Evolutionary conservation across 2,329 filamentous ascomycete species (phyloP).

Genomic region (Curvularia hawaiiensis): DNA sequence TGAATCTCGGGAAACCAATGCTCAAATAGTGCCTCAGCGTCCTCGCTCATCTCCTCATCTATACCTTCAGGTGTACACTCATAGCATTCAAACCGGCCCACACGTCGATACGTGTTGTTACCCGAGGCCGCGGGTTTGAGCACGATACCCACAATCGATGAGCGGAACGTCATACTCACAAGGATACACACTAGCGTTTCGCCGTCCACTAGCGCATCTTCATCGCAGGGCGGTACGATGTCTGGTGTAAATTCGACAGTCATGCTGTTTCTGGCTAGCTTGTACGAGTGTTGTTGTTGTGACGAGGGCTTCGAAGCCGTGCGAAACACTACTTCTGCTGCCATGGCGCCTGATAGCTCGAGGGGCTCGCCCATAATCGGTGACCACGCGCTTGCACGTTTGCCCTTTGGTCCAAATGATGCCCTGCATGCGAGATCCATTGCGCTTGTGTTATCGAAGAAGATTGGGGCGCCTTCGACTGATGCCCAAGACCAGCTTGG

Average conservation of each 20-base stretch:
- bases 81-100: constrained; percentile 46
- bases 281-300: constrained; percentile 25
- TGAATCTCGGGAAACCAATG: constrained; percentile 46
- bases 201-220: constrained; percentile 35
- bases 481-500: constrained; percentile 48
- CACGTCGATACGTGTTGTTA: constrained; percentile 35
- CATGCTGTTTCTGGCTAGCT: constrained; percentile 35
- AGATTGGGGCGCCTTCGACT: constrained; percentile 42
- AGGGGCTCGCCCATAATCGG: constrained; percentile 37
- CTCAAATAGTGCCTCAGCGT: constrained; percentile 42
- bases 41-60: constrained; percentile 40
- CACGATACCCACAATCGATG: constrained; percentile 42
- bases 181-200: constrained; percentile 42
- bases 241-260: constrained; percentile 43
- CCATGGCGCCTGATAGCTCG: constrained; percentile 43
- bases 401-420: constrained; percentile 33
- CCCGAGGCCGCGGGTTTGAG: constrained; percentile 27
- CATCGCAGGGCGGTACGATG: constrained; percentile 31
- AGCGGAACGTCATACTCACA: constrained; percentile 46
- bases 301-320: constrained; percentile 8
- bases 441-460: constrained; percentile 43
- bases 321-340: constrained; percentile 37
- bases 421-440: constrained; percentile 45
- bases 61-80: constrained; percentile 37
- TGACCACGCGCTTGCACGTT: constrained; percentile 35